Evolutionary conservation across 176 grass and related monocot species (phyloP).

Genomic region (Guadua angustifolia): DNA sequence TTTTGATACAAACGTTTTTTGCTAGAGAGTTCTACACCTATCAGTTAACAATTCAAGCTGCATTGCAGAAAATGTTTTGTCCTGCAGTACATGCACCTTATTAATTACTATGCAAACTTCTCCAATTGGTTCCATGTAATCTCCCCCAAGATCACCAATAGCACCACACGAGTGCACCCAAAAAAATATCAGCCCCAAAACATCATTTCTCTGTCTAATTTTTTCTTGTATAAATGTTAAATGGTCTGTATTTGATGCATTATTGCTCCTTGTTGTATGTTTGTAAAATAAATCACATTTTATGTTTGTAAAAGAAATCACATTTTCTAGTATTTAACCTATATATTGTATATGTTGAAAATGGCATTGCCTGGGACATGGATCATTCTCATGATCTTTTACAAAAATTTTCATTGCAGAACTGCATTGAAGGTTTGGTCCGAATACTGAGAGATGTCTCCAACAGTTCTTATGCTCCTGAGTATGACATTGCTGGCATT

Average conservation of each 20-base stretch:
- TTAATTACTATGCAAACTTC: conserved; percentile 9
- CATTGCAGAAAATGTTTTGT: conserved; percentile 25
- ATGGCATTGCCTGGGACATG: background rate
- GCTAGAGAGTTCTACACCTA: background rate
- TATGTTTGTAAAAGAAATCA: background rate
- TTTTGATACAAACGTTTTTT: background rate
- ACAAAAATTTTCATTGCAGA: conserved; percentile 52
- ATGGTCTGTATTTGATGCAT: background rate
- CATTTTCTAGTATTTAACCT: conserved; percentile 15
- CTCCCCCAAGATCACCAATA: background rate
- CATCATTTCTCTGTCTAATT: background rate
- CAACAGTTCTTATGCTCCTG: conserved; percentile 97
- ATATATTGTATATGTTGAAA: conserved; percentile 13
- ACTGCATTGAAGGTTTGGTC: conserved; percentile 83
- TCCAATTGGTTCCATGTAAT: conserved; percentile 10
- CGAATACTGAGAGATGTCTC: conserved; percentile 91
- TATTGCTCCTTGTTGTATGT: background rate
- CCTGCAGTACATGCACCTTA: background rate
- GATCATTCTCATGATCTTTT: background rate
- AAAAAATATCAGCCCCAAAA: background rate
- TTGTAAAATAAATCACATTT: background rate
- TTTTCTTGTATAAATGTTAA: background rate
- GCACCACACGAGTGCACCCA: background rate
- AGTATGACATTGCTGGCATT: conserved; percentile 93
- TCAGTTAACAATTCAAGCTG: conserved; percentile 6